Conservation (phyloP, 768 basidiomycete species). For the Gloeophyllum trabeum region DNA sequence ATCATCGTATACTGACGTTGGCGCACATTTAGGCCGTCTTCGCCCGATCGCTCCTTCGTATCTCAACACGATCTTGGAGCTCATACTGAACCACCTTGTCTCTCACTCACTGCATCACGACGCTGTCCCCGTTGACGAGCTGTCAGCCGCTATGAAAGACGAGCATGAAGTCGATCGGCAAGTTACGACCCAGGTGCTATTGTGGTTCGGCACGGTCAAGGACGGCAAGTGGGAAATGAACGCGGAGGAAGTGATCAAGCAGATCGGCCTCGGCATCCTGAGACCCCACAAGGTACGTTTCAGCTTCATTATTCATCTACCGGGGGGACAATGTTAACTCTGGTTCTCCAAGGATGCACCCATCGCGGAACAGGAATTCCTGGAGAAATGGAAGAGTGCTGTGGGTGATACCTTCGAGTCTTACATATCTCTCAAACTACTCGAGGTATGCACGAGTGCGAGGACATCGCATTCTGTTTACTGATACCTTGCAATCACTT, state of each 20-base stretch:
- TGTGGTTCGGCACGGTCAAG: slow-evolving; percentile 67
- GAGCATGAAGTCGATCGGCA: slow-evolving; percentile 60
- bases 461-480: too few relatives aligned
- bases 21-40: slow-evolving; percentile 53
- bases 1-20: slow-evolving; percentile 2
- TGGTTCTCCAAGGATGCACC: slow-evolving; percentile 37
- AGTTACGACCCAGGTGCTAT: slow-evolving; percentile 60
- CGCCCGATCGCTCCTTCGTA: slow-evolving; percentile 60
- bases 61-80: slow-evolving; percentile 60
- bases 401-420: slow-evolving; percentile 74
- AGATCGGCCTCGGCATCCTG: slow-evolving; percentile 72
- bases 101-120: slow-evolving; percentile 43
- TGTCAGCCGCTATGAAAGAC: slow-evolving; percentile 49
- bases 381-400: slow-evolving; percentile 55
- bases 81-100: slow-evolving; percentile 66
- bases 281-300: slow-evolving; percentile 40
- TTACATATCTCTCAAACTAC: slow-evolving; percentile 46
- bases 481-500: not conserved
- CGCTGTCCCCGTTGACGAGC: slow-evolving; percentile 43
- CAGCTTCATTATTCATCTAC: not conserved
- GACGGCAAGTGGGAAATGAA: slow-evolving; percentile 60
- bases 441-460: slow-evolving; percentile 64
- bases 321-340: not conserved
- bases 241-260: slow-evolving; percentile 44
- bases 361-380: slow-evolving; percentile 41